Conservation (phyloP, 768 basidiomycete species). For the Hypholoma fasciculare region DNA sequence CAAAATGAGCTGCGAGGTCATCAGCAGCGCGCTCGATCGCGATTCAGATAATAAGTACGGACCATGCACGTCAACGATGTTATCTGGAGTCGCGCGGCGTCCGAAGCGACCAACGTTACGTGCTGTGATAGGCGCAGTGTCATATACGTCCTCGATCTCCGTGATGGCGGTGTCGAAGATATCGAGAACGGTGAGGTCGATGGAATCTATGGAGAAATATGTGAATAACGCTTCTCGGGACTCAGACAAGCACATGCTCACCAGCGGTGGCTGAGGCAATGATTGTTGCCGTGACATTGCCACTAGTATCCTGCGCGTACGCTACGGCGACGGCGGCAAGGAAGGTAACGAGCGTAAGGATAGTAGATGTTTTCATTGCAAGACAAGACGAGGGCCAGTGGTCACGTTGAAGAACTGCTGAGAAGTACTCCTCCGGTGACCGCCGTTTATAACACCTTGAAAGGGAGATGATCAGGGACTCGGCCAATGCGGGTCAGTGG, state of each 20-base stretch:
- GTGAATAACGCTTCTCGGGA: neutral
- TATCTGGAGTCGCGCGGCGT: constrained; percentile 18
- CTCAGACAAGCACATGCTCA: constrained; percentile 7
- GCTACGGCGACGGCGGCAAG: constrained; percentile 7
- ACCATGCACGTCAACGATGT: constrained; percentile 33
- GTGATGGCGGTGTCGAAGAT: constrained; percentile 21
- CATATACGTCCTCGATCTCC: constrained; percentile 24
- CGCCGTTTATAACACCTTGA: neutral
- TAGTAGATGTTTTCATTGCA: constrained; percentile 31
- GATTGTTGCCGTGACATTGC: constrained; percentile 23
- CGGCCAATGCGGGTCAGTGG: neutral
- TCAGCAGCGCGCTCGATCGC: neutral
- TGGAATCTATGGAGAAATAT: constrained; percentile 22
- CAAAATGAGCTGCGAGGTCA: constrained; percentile 24
- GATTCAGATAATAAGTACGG: neutral
- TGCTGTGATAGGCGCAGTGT: constrained; percentile 5
- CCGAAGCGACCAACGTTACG: constrained; percentile 6
- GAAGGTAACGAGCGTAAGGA: constrained; percentile 22
- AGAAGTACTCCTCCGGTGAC: neutral
- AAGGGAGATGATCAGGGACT: neutral
- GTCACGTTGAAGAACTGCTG: neutral
- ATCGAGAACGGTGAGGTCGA: constrained; percentile 27
- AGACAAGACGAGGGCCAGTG: constrained; percentile 15
- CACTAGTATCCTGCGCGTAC: constrained; percentile 19
- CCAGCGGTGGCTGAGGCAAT: constrained; percentile 28